Evolutionary conservation across 1,139 yeast genomes (phyloP), one percentile per base, ranked within the genome.

Genomic region (Yamadazyma friedrichii): DNA sequence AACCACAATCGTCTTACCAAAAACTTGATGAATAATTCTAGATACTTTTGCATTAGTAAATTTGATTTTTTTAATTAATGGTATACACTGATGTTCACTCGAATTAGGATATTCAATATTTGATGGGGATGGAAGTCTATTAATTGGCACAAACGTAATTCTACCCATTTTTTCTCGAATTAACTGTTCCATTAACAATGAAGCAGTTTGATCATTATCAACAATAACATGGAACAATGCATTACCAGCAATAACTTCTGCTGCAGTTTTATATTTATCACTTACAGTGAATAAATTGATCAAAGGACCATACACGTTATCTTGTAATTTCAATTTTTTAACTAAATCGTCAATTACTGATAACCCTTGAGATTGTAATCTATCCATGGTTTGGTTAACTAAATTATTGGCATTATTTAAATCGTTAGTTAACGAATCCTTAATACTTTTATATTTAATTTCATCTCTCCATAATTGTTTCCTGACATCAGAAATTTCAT

Each of bases 61-160:
- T 35, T 81, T 82, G 43, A 91, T 71, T 56, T 88, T 87, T 47
- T 80, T 78, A 33, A 88, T 77, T 46, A 91, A 67, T 0, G 97
- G 96, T 31, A 89, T 83, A 50, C 80, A 81, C 63, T 76, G 65
- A 60, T 73, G 45, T 27, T 77, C 80, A 32, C 62, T 66, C 3
- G 76, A 62, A 33, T 76, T 81, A 0, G 93, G 93, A 51, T 78
- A 80, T 2, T 57, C 58, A 6, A 44, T 42, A 16, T 54, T 53
- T 2, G 28, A 24, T 1, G 48, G 40, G 6, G 73, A 64, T 1
- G 61, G 55, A n/a, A 91, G 57, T 50, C 95, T 72, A 56, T 88
- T 88, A 50, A 93, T 67, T 0, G 98, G 98, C 65, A 93, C 82
- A 54, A 93, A 89, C 0, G 98, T 88, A 0, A 87, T 91, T 53